Base-by-base conservation (phyloP, 2,329 filamentous ascomycete genomes). In the Paracorniculantispora psalliotae region DNA sequence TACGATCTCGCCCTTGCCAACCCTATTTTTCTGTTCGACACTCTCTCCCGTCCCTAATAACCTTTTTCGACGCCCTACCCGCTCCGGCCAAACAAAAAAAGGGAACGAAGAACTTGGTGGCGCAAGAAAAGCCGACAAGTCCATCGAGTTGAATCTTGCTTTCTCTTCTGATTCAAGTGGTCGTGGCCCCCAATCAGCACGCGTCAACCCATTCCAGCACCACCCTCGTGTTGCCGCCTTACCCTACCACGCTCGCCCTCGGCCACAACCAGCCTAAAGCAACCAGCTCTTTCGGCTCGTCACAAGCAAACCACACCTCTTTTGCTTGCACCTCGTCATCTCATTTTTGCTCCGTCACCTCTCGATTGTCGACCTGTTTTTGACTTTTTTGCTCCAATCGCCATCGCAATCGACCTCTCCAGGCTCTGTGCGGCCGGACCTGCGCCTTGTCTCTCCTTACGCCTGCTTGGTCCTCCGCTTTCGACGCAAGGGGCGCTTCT, bases 381-480 rank as follows among this genome's bases (percentile, higher is more conserved):
- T 49, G 19, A 21, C 25, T 30, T 33, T 15, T 30, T 37, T 35
- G 35, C 28, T 37, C 33, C 41, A 43, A 26, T 43, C 35, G 46
- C 26, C 26, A 19, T 28, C 25, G 8, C 54, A 43, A 50, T 50
- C 55, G 26, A 37, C 28, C 17, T 26, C 41, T 44, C 35, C 37
- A 44, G 12, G 35, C 28, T 37, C 21, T 12, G 46, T 44, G 47
- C 37, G 46, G 46, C 47, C 25, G 37, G 26, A 35, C 47, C 55
- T 57, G 55, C 47, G 39, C 19, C 46, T 35, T 57, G 55, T 57
- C 55, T 57, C 55, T 50, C 46, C 47, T 43, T 13, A 57, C 57
- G 49, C 57, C 57, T 59, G 57, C 50, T 41, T 53, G 41, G 25
- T 59, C 49, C 43, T 53, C 49, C 50, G 49, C 57, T 48, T 41